Evolutionary conservation across 352 stramenopile species (phyloP), one percentile per base, ranked within the genome.

Genomic region (Phytopythium aichiense): DNA sequence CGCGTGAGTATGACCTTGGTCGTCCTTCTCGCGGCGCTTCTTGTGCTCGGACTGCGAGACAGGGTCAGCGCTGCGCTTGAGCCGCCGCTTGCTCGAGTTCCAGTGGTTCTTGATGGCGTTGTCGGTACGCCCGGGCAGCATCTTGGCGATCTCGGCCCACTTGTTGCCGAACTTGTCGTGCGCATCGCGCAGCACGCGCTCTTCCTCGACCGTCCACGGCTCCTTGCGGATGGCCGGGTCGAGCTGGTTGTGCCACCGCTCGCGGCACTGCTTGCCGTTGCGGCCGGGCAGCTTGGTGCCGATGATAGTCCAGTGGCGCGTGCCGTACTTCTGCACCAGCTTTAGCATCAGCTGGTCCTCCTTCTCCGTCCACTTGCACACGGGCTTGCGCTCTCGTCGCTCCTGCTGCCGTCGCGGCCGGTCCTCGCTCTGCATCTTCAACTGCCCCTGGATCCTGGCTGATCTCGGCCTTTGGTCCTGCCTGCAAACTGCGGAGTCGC

Each of bases 291-390:
- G 76, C 48, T 96, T 90, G 22, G 98, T 99, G 57, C 96, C 94
- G 60, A 99, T 99, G 71, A 98, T 87, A 16, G 92, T 97, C 97
- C 97, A 99, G 65, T 98, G 89, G 69, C 98, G 98, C 20, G 85
- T 92, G 54, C 97, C 97, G 57, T 94, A 96, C 66, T 94, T 87
- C 53, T 92, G 77, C 61, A 97, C 90, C 31, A 92, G 75, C 64
- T 89, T 87, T 57, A 92, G 74, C 74, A 98, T 93, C 37, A 96
- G 61, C 51, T 82, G 65, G 52, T 98, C 92, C 68, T 98, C 92
- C 59, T 95, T 90, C 54, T 90, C 80, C 3, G 83, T 91, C 85
- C 85, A 94, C 61, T 93, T 94, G 72, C 79, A 84, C 64, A 95
- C 79, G 18, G 82, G 81, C 45, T 94, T 94, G 66, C 84, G 79